These are phyloP conservation scores for Cladosporium velox DNA, from an alignment of 2,329 filamentous ascomycete genomes.

Conservation along the genomic window DNA sequence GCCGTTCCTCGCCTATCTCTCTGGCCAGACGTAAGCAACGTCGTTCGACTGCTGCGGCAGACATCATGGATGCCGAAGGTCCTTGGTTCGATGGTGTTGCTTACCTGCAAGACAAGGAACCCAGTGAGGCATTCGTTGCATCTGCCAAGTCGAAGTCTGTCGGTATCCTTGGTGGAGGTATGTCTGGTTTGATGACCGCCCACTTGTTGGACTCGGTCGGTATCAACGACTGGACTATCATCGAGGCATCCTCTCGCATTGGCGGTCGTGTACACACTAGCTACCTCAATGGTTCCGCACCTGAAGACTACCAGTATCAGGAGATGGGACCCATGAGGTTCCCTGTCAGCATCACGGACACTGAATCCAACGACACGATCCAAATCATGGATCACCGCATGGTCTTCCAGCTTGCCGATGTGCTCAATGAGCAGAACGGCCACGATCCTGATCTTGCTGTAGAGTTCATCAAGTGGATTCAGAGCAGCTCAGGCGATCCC, in stretches of 20 bases:
- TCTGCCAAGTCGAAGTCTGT: constrained; percentile 60
- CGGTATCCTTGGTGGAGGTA: constrained; percentile 66
- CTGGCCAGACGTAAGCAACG: constrained; percentile 40
- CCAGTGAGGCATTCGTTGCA: constrained; percentile 54
- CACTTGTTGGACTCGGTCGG: constrained; percentile 55
- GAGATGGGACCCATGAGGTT: constrained; percentile 69
- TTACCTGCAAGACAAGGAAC: constrained; percentile 57
- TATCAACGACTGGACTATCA: constrained; percentile 61
- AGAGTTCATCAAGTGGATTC: constrained; percentile 65
- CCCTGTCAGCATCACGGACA: constrained; percentile 53
- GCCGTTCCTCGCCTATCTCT: constrained; percentile 44
- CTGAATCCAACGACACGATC: constrained; percentile 56
- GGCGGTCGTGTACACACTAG: constrained; percentile 66
- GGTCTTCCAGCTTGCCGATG: constrained; percentile 63
- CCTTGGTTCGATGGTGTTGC: constrained; percentile 69
- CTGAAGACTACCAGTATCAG: constrained; percentile 66
- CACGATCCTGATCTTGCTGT: constrained; percentile 55
- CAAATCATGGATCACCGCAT: constrained; percentile 65
- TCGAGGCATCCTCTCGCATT: constrained; percentile 62
- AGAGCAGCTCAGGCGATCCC: constrained; percentile 58
- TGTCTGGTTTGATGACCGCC: constrained; percentile 64
- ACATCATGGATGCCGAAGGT: constrained; percentile 57
- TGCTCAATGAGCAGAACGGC: constrained; percentile 62
- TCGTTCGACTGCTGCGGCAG: constrained; percentile 43
- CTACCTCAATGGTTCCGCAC: constrained; percentile 60